Evolutionary conservation across 148 eudicot genomes (phyloP).

Genomic region (Tetragonia tetragonoides): DNA sequence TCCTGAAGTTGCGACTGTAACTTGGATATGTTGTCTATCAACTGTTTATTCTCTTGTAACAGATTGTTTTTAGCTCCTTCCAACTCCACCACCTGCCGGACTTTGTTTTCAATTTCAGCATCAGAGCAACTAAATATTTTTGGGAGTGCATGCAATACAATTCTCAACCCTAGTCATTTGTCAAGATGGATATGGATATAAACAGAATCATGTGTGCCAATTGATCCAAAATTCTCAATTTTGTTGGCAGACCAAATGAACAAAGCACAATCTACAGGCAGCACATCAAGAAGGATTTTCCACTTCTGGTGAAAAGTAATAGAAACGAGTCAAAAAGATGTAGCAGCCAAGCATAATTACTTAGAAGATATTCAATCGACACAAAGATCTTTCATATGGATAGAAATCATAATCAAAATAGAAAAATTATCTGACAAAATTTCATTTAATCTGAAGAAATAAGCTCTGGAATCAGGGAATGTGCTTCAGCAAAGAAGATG

Average conservation of each 20-base stretch:
- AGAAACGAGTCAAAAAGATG: not conserved
- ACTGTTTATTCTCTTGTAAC: conserved; percentile 51
- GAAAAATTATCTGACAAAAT: not conserved
- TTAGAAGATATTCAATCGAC: not conserved
- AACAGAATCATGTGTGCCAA: not conserved
- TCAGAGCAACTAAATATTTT: conserved; percentile 38
- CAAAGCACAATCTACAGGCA: not conserved
- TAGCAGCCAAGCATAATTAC: not conserved
- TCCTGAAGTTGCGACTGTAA: conserved; percentile 55
- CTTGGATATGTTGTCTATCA: conserved; percentile 46
- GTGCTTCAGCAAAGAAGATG: not conserved
- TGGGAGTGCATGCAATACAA: not conserved
- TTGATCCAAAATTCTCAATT: not conserved
- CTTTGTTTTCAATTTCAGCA: conserved; percentile 56
- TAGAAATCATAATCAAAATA: not conserved
- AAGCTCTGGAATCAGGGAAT: not conserved
- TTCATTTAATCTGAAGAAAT: not conserved
- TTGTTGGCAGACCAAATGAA: not conserved
- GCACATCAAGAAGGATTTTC: not conserved
- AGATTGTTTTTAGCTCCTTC: conserved; percentile 55
- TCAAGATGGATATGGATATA: not conserved
- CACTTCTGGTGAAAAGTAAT: not conserved
- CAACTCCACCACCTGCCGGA: conserved; percentile 77
- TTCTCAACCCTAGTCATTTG: not conserved
- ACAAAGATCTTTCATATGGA: not conserved